These are phyloP conservation scores for Stropharia rugosoannulata DNA, from an alignment of 768 basidiomycete genomes.

Conservation along the genomic window DNA sequence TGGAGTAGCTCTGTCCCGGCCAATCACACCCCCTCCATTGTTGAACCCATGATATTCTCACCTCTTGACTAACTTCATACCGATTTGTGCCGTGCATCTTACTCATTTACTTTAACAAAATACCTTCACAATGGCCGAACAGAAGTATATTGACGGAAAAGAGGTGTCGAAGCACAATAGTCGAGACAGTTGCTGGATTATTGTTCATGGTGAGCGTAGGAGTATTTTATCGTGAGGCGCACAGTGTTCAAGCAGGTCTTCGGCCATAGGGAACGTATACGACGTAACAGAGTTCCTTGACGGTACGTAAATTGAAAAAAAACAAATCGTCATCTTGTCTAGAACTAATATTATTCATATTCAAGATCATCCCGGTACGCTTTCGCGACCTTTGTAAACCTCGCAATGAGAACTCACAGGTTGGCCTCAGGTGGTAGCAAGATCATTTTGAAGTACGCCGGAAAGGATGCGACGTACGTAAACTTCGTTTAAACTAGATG, in stretches of 20 bases:
- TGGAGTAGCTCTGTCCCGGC: not conserved
- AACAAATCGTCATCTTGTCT: not conserved
- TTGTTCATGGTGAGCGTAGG: conserved; percentile 65
- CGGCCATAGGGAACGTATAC: conserved; percentile 61
- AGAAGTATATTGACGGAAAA: conserved; percentile 29
- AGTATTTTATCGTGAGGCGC: not conserved
- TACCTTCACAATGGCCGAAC: conserved; percentile 2
- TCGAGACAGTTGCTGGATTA: conserved; percentile 51
- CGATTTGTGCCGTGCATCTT: not conserved
- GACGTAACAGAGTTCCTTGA: conserved; percentile 82
- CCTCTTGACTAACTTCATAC: not conserved
- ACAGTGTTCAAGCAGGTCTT: not conserved
- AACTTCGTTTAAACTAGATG: not conserved
- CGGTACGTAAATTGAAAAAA: conserved; percentile 38
- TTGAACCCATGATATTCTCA: not conserved
- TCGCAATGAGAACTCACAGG: not conserved
- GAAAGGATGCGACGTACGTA: conserved; percentile 83
- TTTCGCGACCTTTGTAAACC: not conserved
- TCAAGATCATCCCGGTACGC: conserved; percentile 54
- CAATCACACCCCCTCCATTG: conserved; percentile 2
- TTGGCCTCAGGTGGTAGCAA: conserved; percentile 65
- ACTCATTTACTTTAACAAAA: not conserved
- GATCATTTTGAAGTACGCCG: conserved; percentile 86
- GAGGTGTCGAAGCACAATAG: conserved; percentile 32
- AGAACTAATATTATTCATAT: not conserved